These are phyloP conservation scores for Plenodomus lindquistii DNA, from an alignment of 2,329 filamentous ascomycete species.

Conservation along the genomic window DNA sequence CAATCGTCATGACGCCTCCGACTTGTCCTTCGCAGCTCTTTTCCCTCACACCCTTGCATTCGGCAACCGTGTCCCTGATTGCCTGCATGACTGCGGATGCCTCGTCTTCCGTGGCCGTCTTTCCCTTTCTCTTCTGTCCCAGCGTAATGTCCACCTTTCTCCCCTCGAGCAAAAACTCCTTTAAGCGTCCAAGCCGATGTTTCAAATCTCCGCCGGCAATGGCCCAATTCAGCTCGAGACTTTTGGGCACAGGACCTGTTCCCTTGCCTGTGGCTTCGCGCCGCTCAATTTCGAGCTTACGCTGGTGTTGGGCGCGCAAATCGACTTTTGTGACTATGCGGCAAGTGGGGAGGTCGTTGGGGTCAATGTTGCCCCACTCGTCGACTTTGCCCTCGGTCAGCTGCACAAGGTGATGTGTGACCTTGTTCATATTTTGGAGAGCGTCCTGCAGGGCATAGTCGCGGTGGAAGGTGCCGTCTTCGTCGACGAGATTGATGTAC, in stretches of 20 bases:
- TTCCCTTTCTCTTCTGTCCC: slow-evolving; percentile 67
- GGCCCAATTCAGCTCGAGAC: slow-evolving; percentile 88
- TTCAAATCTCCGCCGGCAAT: slow-evolving; percentile 75
- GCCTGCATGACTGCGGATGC: slow-evolving; percentile 57
- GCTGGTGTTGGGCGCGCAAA: slow-evolving; percentile 51
- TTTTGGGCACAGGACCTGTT: slow-evolving; percentile 58
- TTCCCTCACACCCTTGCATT: slow-evolving; percentile 36
- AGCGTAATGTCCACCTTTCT: slow-evolving; percentile 74
- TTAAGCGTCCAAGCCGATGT: slow-evolving; percentile 57
- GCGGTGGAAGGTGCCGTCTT: slow-evolving; percentile 40
- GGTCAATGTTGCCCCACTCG: slow-evolving; percentile 41
- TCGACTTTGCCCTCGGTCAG: slow-evolving; percentile 42
- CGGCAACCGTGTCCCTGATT: slow-evolving; percentile 52
- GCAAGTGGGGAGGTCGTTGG: slow-evolving; percentile 64
- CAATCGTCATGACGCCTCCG: slow-evolving; percentile 37
- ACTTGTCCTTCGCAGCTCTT: slow-evolving; percentile 32
- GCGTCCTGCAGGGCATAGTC: slow-evolving; percentile 39
- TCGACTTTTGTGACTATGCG: slow-evolving; percentile 66
- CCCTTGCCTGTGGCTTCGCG: slow-evolving; percentile 42
- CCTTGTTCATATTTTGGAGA: slow-evolving; percentile 53
- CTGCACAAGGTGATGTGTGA: slow-evolving; percentile 57
- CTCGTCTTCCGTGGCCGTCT: slow-evolving; percentile 64
- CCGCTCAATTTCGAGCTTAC: slow-evolving; percentile 49
- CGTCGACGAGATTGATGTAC: slow-evolving; percentile 51
- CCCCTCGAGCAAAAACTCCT: slow-evolving; percentile 73